Evolutionary conservation across 371 early-diverging fungal species (phyloP).

Genomic region (Lichtheimia hyalospora): DNA sequence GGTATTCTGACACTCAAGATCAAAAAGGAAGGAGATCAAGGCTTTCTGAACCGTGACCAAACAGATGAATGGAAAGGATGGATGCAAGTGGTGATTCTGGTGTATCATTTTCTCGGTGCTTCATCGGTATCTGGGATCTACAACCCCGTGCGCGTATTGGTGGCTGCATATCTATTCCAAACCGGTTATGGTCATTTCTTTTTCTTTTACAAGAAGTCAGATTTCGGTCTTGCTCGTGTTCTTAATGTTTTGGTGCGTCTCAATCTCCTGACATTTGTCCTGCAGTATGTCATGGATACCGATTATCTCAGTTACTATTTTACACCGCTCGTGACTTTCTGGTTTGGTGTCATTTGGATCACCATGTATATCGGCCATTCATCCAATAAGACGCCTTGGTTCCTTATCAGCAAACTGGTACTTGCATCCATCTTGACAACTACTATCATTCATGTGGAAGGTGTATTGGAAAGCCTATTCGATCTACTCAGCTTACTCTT

Average conservation of each 20-base stretch:
- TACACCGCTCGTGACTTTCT: constrained; percentile 71
- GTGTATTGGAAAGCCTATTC: constrained; percentile 45
- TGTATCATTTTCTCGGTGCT: constrained; percentile 73
- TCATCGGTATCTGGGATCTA: constrained; percentile 66
- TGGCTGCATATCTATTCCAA: constrained; percentile 78
- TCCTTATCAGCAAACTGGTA: constrained; percentile 53
- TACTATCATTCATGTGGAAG: constrained; percentile 39
- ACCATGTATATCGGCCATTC: constrained; percentile 58
- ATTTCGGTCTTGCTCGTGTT: constrained; percentile 62
- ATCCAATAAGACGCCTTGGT: constrained; percentile 41
- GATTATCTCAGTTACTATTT: constrained; percentile 76
- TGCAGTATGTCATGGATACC: constrained; percentile 68
- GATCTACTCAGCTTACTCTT: constrained; percentile 30
- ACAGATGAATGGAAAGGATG: constrained; percentile 89
- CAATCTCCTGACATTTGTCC: constrained; percentile 65
- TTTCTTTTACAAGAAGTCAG: constrained; percentile 68
- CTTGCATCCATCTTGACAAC: constrained; percentile 37
- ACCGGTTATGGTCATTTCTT: constrained; percentile 80
- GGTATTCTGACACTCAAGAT: constrained; percentile 51
- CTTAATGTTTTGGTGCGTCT: constrained; percentile 64
- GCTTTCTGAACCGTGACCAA: constrained; percentile 69
- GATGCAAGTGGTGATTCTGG: constrained; percentile 80
- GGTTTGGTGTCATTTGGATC: constrained; percentile 67
- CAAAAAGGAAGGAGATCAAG: constrained; percentile 46
- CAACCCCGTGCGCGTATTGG: constrained; percentile 68